Base-by-base conservation (phyloP, 441 rosid species). In the Mallotus repandus region DNA sequence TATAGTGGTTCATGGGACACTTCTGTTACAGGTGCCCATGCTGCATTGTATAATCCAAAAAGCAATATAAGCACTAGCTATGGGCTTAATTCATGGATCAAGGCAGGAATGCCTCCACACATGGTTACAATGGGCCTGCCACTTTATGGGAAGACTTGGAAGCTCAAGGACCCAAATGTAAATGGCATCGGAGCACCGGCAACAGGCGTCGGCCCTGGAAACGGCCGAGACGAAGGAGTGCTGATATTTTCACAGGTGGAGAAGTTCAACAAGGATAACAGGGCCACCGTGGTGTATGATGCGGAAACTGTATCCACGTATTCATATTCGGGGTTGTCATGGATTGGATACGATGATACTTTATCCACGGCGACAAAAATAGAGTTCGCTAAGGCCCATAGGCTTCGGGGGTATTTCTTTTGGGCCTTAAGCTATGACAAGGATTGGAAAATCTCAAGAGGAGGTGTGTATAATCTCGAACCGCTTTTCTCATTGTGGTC, bases 391-490 rank as follows among this genome's bases (percentile, higher is more conserved):
- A 83, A 76, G 70, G 85, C 79, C 4, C 86, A 77, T 45, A 74
- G 89, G 68, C 82, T 89, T 57, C 85, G 93, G 16, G 92, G 92
- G 9, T 88, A 86, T 49, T 89, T 89, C 86, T 84, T 89, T 62
- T 89, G 91, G 89, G 89, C 81, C 18, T 65, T 89, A 0, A 67
- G 85, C 16, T 79, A 0, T 32, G 91, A 87, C n/a, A 38, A 29
- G 0, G 69, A 82, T 0, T 89, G 86, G 89, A 66, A 79, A 71
- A 75, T 89, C 53, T 70, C 89, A 2, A 78, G 61, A 18, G 83
- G 80, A 78, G 89, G 29, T 25, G 29, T 25, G 91, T 87, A 80
- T 29, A 3, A 9, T 16, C 38, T 0, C 0, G 50, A 9, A n/a
- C n/a, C 49, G 9, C 29, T 18, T 8, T 41, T 63, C 3, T 7